Evolutionary conservation across 1,284 basidiomycete genomes (phyloP).

Genomic region (Termitomyces sp.): DNA sequence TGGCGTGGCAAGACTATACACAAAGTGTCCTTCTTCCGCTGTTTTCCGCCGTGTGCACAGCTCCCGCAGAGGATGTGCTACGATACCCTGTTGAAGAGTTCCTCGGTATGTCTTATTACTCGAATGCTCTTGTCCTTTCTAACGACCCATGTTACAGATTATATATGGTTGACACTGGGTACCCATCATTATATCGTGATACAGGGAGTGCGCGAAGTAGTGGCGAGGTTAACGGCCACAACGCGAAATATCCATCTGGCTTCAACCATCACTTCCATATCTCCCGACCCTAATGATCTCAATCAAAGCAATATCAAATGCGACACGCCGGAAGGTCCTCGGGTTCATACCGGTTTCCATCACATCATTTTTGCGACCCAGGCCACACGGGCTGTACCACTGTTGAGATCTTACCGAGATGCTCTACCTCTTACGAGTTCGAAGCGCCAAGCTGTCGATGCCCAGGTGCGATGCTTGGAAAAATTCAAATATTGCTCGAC

Average conservation of each 20-base stretch:
- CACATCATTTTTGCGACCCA: slow-evolving; percentile 70
- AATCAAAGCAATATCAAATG: slow-evolving; percentile 35
- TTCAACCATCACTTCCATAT: slow-evolving; percentile 43
- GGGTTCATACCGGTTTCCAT: slow-evolving; percentile 44
- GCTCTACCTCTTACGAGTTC: slow-evolving; percentile 27
- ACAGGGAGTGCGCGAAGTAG: slow-evolving; percentile 53
- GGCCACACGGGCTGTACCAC: slow-evolving; percentile 51
- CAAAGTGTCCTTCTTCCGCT: slow-evolving; percentile 53
- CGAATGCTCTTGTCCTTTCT: not conserved
- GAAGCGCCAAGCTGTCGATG: slow-evolving; percentile 29
- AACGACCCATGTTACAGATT: slow-evolving; percentile 38
- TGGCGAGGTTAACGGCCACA: slow-evolving; percentile 38
- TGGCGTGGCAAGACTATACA: slow-evolving; percentile 51
- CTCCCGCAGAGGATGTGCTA: slow-evolving; percentile 44
- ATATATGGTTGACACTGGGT: slow-evolving; percentile 55
- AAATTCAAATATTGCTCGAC: slow-evolving; percentile 46
- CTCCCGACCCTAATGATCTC: slow-evolving; percentile 29
- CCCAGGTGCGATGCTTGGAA: slow-evolving; percentile 38
- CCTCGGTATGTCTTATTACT: slow-evolving; percentile 40
- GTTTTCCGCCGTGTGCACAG: slow-evolving; percentile 71
- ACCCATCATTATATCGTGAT: slow-evolving; percentile 58
- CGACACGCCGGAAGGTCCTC: slow-evolving; percentile 23
- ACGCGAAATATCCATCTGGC: slow-evolving; percentile 49
- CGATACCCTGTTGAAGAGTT: slow-evolving; percentile 58
- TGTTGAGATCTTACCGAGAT: slow-evolving; percentile 40